Base-by-base conservation (phyloP, 1,284 basidiomycete species). In the Ceratobasidium sp. region DNA sequence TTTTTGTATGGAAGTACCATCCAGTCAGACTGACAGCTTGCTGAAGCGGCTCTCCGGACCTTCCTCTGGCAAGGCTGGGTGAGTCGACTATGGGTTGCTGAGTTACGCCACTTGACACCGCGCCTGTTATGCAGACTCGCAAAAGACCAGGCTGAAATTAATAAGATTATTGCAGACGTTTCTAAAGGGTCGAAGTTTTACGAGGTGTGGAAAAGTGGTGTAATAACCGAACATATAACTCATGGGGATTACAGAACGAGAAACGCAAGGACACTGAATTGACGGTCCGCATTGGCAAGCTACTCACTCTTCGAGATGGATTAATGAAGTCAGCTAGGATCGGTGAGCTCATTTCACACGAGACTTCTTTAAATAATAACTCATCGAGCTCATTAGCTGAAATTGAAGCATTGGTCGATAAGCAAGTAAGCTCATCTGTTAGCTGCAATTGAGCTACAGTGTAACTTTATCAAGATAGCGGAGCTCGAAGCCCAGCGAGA, bases 121-220 rank as follows among this genome's bases (percentile, higher is more conserved):
- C n/a, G n/a, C n/a, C n/a, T 26, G 77, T 26, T n/a, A 48, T 40
- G 73, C 80, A 93, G 93, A 69, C 88, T 95, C 77, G 88, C 92
- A 10, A 90, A 90, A 79, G 93, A 95, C 80, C 94, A 95, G 82
- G 89, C 89, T 28, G 93, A 93, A 83, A 93, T 94, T 52, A 95
- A 94, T 81, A 90, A 89, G 20, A 88, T 93, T 69, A 95, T 95
- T 78, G 92, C 93, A 1, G 92, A 94, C 77, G 93, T 89, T 20
- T 94, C 93, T 0, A 94, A 93, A 81, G 94, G 94, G 1, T 94
- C 93, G 52, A 93, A 93, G 83, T 95, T 93, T 84, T 95, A 94
- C 82, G 92, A 95, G 86, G 93, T 90, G 82, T 81, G 86, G 77
- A 54, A 62, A 1, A 48, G 62, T 17, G 23, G 23, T 28, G 15